A percentile compares a stretch with the other conserved stretches of the same genome.
Conservation (phyloP, 768 basidiomycete genomes). For the Tylopilus cervinicoccineus region DNA sequence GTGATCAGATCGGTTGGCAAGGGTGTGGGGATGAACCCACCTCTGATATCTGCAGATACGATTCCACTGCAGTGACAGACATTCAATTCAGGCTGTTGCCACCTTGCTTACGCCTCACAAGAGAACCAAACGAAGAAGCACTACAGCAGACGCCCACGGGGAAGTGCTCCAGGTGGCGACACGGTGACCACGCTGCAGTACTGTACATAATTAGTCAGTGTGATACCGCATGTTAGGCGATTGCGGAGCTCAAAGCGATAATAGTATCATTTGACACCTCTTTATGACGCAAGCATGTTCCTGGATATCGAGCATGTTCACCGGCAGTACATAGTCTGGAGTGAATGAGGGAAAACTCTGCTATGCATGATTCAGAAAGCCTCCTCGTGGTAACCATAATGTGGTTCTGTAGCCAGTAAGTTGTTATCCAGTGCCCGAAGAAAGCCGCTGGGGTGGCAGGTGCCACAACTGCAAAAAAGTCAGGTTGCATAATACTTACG, state of each 20-base stretch:
- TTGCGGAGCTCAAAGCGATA: too few relatives aligned
- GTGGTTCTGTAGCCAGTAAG: background rate
- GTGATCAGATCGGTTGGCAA: background rate
- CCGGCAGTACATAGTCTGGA: too few relatives aligned
- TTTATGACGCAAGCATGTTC: too few relatives aligned
- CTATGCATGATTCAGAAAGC: background rate
- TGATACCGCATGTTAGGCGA: too few relatives aligned
- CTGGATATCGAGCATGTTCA: too few relatives aligned
- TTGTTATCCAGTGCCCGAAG: background rate
- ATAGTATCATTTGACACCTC: background rate
- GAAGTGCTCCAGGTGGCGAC: background rate
- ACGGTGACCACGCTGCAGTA: background rate
- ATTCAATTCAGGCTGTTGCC: too few relatives aligned
- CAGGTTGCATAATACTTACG: too few relatives aligned
- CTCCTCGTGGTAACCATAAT: background rate
- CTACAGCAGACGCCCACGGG: too few relatives aligned
- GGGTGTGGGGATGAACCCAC: background rate
- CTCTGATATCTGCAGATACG: constrained; percentile 11
- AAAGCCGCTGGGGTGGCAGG: background rate
- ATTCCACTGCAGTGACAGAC: constrained; percentile 12
- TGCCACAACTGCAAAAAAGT: too few relatives aligned
- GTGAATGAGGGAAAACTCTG: too few relatives aligned
- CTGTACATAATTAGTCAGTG: background rate
- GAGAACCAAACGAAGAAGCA: too few relatives aligned
- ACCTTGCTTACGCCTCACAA: too few relatives aligned